phyloP scores from a whole-genome alignment of 2,329 filamentous ascomycete species.

The Penicillium corylophilum region DNA sequence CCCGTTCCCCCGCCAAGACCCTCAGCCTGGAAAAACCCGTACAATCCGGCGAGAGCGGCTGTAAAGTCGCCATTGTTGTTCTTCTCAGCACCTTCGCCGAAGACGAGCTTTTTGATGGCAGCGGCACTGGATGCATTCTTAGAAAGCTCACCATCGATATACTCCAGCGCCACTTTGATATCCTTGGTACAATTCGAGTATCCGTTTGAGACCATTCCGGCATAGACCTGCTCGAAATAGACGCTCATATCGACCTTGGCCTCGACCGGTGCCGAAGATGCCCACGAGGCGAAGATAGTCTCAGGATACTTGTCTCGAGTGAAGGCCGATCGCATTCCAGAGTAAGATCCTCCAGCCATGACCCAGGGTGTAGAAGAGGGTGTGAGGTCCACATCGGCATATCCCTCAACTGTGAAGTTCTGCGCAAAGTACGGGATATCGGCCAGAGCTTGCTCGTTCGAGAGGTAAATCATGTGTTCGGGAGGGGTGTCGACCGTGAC shows the following conservation, averaged over 20 bases:
- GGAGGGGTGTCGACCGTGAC: conserved; percentile 35
- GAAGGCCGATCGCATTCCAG: conserved; percentile 46
- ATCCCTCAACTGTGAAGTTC: conserved; percentile 35
- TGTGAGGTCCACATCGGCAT: conserved; percentile 37
- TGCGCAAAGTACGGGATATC: conserved; percentile 48
- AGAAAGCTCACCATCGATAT: conserved; percentile 50
- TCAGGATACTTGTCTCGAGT: conserved; percentile 45
- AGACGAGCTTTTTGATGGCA: conserved; percentile 49
- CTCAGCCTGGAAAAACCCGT: conserved; percentile 46
- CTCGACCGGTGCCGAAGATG: conserved; percentile 48
- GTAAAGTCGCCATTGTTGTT: conserved; percentile 52
- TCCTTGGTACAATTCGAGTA: conserved; percentile 52
- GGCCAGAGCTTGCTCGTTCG: conserved; percentile 44
- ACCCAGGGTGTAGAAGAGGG: conserved; percentile 47
- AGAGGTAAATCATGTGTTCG: conserved; percentile 45
- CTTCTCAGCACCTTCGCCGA: conserved; percentile 47
- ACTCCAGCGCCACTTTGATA: conserved; percentile 48
- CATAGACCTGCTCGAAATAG: conserved; percentile 53
- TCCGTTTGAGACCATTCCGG: conserved; percentile 51
- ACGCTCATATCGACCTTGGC: conserved; percentile 51
- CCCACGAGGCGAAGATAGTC: conserved; percentile 41
- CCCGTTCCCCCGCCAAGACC: conserved; percentile 41
- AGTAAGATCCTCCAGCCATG: conserved; percentile 48
- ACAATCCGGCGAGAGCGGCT: conserved; percentile 42
- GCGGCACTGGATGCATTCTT: conserved; percentile 33